Conservation (phyloP, 1,284 basidiomycete genomes). For the Irpex lacteus region DNA sequence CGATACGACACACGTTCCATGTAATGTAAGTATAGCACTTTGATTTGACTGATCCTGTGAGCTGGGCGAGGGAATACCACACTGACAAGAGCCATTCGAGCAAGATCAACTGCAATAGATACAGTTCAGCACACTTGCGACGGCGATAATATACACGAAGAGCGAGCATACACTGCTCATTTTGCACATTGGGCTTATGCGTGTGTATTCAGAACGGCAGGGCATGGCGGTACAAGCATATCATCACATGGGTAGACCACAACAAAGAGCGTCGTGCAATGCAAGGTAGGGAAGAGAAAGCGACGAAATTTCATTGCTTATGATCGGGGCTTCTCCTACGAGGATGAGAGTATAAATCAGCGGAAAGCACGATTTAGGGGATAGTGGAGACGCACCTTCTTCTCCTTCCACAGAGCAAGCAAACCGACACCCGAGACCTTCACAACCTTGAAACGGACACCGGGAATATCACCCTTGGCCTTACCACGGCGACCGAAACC, state of each 20-base stretch:
- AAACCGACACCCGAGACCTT: conserved; percentile 99
- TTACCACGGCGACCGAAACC: conserved; percentile 99
- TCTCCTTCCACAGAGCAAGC: conserved; percentile 97
- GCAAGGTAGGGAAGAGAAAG: conserved; percentile 18
- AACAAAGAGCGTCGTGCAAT: conserved; percentile 15
- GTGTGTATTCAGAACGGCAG: conserved; percentile 27
- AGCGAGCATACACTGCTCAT: conserved; percentile 18
- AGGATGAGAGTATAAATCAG: conserved; percentile 10
- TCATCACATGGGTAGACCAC: conserved; percentile 35
- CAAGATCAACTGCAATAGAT: background rate
- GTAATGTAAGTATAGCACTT: too few species aligned
- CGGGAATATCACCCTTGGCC: conserved; percentile 97
- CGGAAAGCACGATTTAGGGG: background rate
- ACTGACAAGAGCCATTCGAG: background rate
- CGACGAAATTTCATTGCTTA: conserved; percentile 39
- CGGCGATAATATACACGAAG: conserved; percentile 8
- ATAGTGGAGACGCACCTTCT: conserved; percentile 68
- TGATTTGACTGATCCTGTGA: too few species aligned
- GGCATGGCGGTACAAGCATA: conserved; percentile 36
- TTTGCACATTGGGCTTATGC: conserved; percentile 18
- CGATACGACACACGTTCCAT: too few species aligned
- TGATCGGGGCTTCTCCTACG: conserved; percentile 88
- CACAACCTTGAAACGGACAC: conserved; percentile 99
- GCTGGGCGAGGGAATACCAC: background rate
- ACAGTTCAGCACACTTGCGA: background rate